These are phyloP conservation scores for Corchorus olitorius DNA, from an alignment of 345 rosid species.

Conservation along the genomic window DNA sequence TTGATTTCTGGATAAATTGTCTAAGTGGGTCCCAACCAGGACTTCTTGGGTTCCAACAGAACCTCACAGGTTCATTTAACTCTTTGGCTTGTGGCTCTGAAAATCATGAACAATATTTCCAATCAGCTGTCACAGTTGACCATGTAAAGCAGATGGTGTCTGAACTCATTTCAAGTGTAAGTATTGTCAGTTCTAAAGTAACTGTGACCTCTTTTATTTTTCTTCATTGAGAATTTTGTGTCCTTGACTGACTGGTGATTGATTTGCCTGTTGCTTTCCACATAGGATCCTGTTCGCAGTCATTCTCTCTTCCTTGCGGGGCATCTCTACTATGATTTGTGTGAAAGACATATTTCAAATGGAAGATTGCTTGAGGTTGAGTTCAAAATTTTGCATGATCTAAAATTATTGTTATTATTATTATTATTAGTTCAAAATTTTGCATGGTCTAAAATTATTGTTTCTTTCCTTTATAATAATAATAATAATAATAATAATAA, in stretches of 20 bases:
- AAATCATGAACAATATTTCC: conserved; percentile 31
- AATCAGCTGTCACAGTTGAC: conserved; percentile 41
- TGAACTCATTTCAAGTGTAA: conserved; percentile 71
- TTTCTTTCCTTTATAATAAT: background rate
- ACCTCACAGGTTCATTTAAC: conserved; percentile 44
- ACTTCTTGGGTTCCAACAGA: conserved; percentile 64
- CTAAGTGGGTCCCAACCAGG: conserved; percentile 60
- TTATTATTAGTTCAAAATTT: background rate
- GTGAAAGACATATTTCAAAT: conserved; percentile 58
- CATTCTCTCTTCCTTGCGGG: conserved; percentile 67
- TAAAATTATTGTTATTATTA: background rate
- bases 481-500: too few relatives aligned
- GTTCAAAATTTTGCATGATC: background rate
- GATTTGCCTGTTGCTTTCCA: conserved; percentile 26
- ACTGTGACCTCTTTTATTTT: conserved; percentile 1
- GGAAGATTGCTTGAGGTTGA: conserved; percentile 77
- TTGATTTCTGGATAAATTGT: conserved; percentile 70
- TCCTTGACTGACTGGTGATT: background rate
- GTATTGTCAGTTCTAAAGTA: conserved; percentile 23
- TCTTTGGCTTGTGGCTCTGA: conserved; percentile 26
- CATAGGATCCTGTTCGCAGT: conserved; percentile 56
- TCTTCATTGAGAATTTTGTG: conserved; percentile 1
- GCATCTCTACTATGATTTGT: conserved; percentile 76
- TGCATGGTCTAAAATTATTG: background rate
- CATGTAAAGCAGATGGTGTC: conserved; percentile 59